Conservation (phyloP, 225 moss, liverwort and hornwort genomes). For the Pleurozium schreberi region DNA sequence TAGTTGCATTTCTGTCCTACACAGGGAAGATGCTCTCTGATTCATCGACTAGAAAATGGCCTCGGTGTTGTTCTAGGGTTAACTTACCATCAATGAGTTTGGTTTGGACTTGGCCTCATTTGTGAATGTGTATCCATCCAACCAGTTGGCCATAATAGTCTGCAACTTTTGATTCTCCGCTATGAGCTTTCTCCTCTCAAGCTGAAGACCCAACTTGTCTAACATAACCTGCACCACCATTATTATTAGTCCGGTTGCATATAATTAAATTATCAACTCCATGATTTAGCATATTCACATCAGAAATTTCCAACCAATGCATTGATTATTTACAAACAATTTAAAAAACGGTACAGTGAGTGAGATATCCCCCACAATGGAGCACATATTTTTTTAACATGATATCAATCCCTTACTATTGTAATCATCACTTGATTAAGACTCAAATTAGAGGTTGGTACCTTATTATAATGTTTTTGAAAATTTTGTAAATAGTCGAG, state of each 20-base stretch:
- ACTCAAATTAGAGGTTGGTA: not conserved
- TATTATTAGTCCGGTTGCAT: not conserved
- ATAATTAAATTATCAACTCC: not conserved
- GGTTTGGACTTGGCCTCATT: conserved; percentile 2
- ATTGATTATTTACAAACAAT: not conserved
- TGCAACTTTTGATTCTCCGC: conserved; percentile 18
- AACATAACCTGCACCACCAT: conserved; percentile 11
- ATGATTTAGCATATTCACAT: not conserved
- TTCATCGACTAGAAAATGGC: too few relatives aligned
- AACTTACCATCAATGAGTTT: conserved; percentile 11
- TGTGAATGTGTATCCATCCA: conserved; percentile 4
- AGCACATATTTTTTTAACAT: not conserved
- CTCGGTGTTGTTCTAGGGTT: too few relatives aligned
- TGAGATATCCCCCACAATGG: not conserved
- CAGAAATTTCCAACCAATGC: not conserved
- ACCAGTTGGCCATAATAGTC: not conserved
- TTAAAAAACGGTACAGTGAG: not conserved
- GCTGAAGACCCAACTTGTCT: conserved; percentile 28
- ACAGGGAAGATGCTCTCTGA: too few relatives aligned
- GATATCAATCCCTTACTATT: not conserved
- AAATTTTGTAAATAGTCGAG: conserved; percentile 20
- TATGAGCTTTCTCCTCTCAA: conserved; percentile 8
- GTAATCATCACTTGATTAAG: not conserved
- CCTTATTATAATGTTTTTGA: conserved; percentile 28
- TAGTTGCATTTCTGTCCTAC: too few relatives aligned